A percentile compares a stretch with the other conserved stretches of the same genome.
Evolutionary conservation across 106 monocot species (phyloP).

Genomic region (Agapanthus africanus): DNA sequence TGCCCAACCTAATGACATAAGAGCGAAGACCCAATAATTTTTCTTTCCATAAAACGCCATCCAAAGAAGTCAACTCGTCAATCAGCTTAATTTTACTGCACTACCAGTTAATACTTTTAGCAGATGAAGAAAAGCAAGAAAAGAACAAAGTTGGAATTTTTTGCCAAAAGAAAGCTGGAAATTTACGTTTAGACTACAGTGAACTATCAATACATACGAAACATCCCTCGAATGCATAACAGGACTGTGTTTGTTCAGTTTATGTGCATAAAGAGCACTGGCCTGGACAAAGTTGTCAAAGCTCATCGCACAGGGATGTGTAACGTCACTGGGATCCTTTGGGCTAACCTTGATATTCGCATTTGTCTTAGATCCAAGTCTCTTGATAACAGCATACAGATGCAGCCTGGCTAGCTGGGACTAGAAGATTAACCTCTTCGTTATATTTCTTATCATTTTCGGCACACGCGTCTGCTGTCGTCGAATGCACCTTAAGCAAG

Average conservation of each 20-base stretch:
- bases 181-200: too few relatives aligned
- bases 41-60: too few relatives aligned
- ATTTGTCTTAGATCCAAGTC: constrained; percentile 37
- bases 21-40: too few relatives aligned
- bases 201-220: too few relatives aligned
- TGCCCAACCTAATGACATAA: too few relatives aligned
- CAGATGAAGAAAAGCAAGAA: too few relatives aligned
- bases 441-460: constrained; percentile 47
- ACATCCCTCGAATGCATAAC: not conserved
- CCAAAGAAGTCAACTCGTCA: too few relatives aligned
- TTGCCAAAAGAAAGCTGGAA: too few relatives aligned
- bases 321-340: constrained; percentile 55
- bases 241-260: not conserved
- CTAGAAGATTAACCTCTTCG: constrained; percentile 54
- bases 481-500: constrained; percentile 60
- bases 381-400: constrained; percentile 62
- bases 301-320: too few relatives aligned
- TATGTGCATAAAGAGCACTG: not conserved
- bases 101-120: too few relatives aligned
- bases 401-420: constrained; percentile 73
- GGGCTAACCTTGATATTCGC: constrained; percentile 65
- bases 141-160: too few relatives aligned
- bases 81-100: too few relatives aligned
- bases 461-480: constrained; percentile 47
- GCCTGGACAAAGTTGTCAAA: constrained; percentile 83